Evolutionary conservation across 345 rosid genomes (phyloP), one percentile per base, ranked within the genome.

Genomic region (Corchorus olitorius): DNA sequence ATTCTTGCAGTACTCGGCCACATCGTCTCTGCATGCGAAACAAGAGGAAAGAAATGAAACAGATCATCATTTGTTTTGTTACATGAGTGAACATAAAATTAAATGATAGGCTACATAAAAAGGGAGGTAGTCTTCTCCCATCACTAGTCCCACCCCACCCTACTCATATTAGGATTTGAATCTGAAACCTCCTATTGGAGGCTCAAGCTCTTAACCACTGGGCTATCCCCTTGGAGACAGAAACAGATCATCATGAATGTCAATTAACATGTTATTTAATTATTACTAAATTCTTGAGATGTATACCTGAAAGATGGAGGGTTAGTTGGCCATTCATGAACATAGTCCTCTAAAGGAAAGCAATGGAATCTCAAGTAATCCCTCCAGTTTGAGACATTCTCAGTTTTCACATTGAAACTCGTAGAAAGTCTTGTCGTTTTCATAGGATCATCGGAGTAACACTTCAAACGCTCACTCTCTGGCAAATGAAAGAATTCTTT

Each of bases 331-430:
- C 85, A 82, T 54, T 82, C 87, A 2, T 78, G 63, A 6, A 76
- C 45, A 65, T 78, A 76, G 6, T 80, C 80, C 20, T 78, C 73
- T 8, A 86, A 79, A 55, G 87, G 87, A 74, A 75, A 65, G 62
- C 89, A 86, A 50, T 82, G 85, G 75, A 81, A 60, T 75, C 84
- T 78, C 27, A 86, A 68, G 81, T 43, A 84, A 59, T 86, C 89
- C 55, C 84, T 84, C 85, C 89, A 84, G 56, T 64, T 84, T 14
- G 80, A 75, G 5, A 86, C 76, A 22, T 81, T 77, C 61, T 83
- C 85, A 10, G 83, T 78, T n/a, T 76, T 80, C 34, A 80, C 81
- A 63, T 86, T 86, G 37, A 86, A 84, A 68, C 87, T 82, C 3
- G 89, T 82, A 2, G 89, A 86, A 45, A 86, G 73, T 27, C 85